phyloP scores from a whole-genome alignment of 169 alveolate species.

The Plasmodium gonderi region DNA sequence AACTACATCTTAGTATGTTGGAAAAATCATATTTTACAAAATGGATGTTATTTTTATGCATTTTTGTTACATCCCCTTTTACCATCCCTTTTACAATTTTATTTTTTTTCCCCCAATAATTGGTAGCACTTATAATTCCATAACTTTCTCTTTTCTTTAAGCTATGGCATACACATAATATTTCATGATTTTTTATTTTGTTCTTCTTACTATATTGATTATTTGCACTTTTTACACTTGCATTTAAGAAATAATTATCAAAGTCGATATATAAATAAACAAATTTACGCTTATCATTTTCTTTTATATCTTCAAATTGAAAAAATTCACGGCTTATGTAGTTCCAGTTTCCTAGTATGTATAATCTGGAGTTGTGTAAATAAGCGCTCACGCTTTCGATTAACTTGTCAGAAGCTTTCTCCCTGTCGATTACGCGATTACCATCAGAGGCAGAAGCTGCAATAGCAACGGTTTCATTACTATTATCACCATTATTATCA shows the following conservation, averaged over 20 bases:
- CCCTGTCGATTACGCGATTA: neutral
- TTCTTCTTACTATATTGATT: neutral
- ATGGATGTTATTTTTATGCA: constrained; percentile 21
- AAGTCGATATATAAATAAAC: constrained; percentile 66
- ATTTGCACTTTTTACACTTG: constrained; percentile 29
- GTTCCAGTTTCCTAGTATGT: constrained; percentile 54
- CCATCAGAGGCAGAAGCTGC: no score
- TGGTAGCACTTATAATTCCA: constrained; percentile 58
- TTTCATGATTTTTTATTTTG: neutral
- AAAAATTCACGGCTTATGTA: constrained; percentile 38
- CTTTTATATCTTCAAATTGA: constrained; percentile 52
- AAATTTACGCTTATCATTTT: neutral
- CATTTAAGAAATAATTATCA: constrained; percentile 65
- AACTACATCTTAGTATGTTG: constrained; percentile 64
- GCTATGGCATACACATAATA: constrained; percentile 70
- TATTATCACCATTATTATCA: no score
- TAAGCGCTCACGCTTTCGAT: constrained; percentile 31
- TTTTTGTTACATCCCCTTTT: constrained; percentile 45
- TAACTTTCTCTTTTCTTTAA: constrained; percentile 58
- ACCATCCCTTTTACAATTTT: constrained; percentile 59
- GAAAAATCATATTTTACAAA: constrained; percentile 62
- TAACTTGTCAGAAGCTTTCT: neutral
- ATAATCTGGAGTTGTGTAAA: constrained; percentile 37
- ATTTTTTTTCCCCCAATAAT: constrained; percentile 64
- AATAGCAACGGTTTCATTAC: no score